phyloP scores from a whole-genome alignment of 1,139 yeast genomes.

The Yamadazyma sp. region DNA sequence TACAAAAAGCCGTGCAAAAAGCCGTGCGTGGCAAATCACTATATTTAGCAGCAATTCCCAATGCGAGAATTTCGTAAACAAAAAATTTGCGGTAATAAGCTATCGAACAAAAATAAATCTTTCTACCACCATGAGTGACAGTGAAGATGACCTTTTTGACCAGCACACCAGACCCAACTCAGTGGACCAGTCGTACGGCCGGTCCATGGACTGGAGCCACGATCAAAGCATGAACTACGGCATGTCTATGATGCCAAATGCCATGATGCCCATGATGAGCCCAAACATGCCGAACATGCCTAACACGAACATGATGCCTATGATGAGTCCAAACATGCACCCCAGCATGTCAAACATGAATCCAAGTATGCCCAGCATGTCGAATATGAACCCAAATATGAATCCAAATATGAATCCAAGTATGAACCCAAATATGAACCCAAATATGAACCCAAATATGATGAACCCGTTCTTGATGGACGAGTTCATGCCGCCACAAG shows the following conservation, averaged over 20 bases:
- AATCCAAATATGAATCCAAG: background rate
- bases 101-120: background rate
- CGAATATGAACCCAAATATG: background rate
- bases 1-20: no score
- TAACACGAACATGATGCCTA: background rate
- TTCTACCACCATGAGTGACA: constrained; percentile 7
- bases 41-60: background rate
- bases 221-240: no score
- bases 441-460: constrained; percentile 1
- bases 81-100: background rate
- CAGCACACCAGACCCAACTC: constrained; percentile 8
- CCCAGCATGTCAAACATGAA: background rate
- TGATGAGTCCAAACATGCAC: background rate
- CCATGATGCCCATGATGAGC: no score
- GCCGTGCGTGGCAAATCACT: background rate
- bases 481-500: constrained; percentile 14
- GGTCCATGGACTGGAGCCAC: background rate
- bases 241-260: no score
- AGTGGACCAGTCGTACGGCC: background rate
- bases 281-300: no score
- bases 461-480: background rate
- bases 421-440: background rate
- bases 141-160: constrained; percentile 16
- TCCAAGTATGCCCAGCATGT: background rate
- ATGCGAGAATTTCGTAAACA: no score